Evolutionary conservation across 306 rosid genomes (phyloP), one percentile per base, ranked within the genome.

Genomic region (Fragaria iinumae): DNA sequence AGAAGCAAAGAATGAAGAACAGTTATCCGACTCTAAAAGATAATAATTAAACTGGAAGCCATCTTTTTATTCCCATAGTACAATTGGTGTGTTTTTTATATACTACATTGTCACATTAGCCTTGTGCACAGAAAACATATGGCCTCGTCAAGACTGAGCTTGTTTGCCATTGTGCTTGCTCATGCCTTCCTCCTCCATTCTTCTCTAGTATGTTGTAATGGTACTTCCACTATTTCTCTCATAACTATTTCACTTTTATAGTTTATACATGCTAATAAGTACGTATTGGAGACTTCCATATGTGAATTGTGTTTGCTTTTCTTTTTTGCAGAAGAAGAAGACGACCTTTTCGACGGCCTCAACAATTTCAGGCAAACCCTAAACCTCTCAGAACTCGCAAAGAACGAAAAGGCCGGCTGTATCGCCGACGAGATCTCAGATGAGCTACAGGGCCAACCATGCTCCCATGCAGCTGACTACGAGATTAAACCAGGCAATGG

Each of bases 1-100:
- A 10, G 11, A 73, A 73, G 77, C 69, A 73, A 73, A 73, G 67
- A 72, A 39, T 23, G 18, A 18, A 41, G 67, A 27, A 60, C 67
- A 55, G 39, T 32, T 5, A 4, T 17, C 27, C 32, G n/a, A 5
- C 65, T 20, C 67, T 18, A n/a, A 11, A 16, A 55, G 60, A 55
- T 55, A 20, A 55, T 53, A 20, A 3, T 0, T 50, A 50, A 8
- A 55, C 12, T 8, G 60, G 55, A 57, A 73, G 77, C n/a, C 11
- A 73, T 57, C 57, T 43, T 43, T 25, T 59, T 59, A 74, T 60
- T 74, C 69, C 27, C 44, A 2, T n/a, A 34, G 6, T 25, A 48
- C 44, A 41, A 41, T 3, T 70, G 43, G 11, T 59, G 44, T 59
- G 1, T 25, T 41, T 11, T 43, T 23, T 43, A 43, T 59, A n/a